phyloP scores from a whole-genome alignment of 306 rosid species.

The Datisca glomerata region DNA sequence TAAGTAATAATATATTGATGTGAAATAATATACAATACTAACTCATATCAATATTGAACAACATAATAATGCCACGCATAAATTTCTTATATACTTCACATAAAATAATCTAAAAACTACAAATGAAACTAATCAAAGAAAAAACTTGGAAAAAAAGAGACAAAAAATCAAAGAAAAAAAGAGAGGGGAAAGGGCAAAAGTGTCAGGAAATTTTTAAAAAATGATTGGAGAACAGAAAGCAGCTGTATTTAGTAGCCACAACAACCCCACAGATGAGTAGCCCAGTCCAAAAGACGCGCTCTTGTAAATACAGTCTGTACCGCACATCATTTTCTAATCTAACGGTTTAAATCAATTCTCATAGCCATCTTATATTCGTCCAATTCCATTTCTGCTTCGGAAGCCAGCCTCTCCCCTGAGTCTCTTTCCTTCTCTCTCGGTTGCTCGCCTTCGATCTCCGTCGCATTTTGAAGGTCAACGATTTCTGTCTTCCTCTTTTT shows the following conservation, averaged over 20 bases:
- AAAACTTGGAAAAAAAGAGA: background rate
- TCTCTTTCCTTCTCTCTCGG: conserved; percentile 5
- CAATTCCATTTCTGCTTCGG: conserved; percentile 10
- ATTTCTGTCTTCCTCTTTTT: conserved; percentile 17
- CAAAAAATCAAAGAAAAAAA: background rate
- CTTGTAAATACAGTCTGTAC: conserved; percentile 8
- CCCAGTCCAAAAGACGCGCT: conserved; percentile 21
- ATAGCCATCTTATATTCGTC: background rate
- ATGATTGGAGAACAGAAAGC: conserved; percentile 11
- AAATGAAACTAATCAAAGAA: background rate
- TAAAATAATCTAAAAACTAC: background rate
- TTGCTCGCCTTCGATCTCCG: conserved; percentile 5
- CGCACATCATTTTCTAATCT: conserved; percentile 12
- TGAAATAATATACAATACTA: background rate
- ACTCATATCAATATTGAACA: background rate
- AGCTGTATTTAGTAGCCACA: background rate
- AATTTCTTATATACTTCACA: background rate
- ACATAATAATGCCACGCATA: no score
- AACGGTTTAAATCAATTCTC: conserved; percentile 28
- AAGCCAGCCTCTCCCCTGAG: conserved; percentile 13
- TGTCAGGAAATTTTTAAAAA: conserved; percentile 4
- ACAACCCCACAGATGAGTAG: conserved; percentile 6
- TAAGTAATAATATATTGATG: background rate
- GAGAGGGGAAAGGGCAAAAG: conserved; percentile 2
- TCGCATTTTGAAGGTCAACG: conserved; percentile 8